Base-by-base conservation (phyloP, 2,329 filamentous ascomycete genomes). In the Dactylonectria macrodidyma region DNA sequence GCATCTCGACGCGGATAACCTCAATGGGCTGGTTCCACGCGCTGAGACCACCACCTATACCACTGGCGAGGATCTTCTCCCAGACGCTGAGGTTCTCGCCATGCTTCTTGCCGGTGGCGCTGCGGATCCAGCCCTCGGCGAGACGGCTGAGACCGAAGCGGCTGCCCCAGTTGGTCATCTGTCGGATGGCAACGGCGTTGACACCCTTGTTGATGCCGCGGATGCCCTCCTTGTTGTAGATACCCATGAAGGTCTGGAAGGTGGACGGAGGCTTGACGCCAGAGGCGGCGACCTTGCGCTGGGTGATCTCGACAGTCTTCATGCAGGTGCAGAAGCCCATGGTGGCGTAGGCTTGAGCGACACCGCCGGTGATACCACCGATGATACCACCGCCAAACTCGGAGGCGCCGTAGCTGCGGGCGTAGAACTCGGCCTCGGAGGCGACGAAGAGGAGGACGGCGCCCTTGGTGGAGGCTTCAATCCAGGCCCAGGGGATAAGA, bases 251-350 rank as follows among this genome's bases (percentile, higher is more conserved):
- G 67, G 96, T 98, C 76, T 91, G 89, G 83, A 97, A 97, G 74
- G 96, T 98, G 78, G 94, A 91, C n/a, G 91, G 93, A 26, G 94
- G 93, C 86, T 94, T 94, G 74, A 92, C 90, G 76, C 96, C 96
- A 50, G 90, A 75, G 38, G 94, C 92, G 14, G 94, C 95, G 79
- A 96, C 87, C 90, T 98, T 98, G 88, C 96, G 93, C 86, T 98
- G 97, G 80, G 96, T 99, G 85, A 99, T 99, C 85, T 99, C 96
- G 75, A 98, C 96, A 72, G 96, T 99, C 91, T 99, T 99, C 96
- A 99, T 99, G 90, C 96, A 99, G 70, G 96, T 99, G 86, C 96
- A 99, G 91, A 99, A 99, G 76, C 96, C 96, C 95, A 99, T 99
- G 82, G 96, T 99, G 74, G 96, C 96, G 83, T 99, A 99, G 68